Conservation (phyloP, 441 rosid species). For the Theobroma grandiflorum region DNA sequence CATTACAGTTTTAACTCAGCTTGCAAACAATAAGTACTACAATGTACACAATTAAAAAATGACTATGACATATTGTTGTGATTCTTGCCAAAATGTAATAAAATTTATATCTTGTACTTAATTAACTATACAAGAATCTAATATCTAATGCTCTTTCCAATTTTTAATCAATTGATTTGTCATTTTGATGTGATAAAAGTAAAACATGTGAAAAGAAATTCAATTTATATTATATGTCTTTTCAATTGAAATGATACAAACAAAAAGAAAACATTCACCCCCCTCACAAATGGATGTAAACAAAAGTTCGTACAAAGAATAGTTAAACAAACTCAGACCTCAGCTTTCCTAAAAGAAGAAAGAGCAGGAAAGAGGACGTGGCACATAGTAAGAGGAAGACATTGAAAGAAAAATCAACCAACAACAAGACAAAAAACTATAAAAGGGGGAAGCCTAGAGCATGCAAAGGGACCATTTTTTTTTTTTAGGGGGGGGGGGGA, state of each 20-base stretch:
- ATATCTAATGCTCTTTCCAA: too few species aligned
- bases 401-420: background rate
- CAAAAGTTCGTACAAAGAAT: background rate
- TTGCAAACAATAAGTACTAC: too few species aligned
- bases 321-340: background rate
- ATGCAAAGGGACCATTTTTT: slow-evolving; percentile 1
- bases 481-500: background rate
- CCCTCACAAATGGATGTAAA: background rate
- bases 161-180: too few species aligned
- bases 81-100: too few species aligned
- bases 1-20: too few species aligned
- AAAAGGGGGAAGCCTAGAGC: too few species aligned
- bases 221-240: background rate
- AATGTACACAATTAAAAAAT: too few species aligned
- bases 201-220: background rate
- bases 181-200: background rate
- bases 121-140: too few species aligned
- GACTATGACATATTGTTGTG: too few species aligned
- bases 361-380: background rate
- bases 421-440: background rate
- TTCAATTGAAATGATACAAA: slow-evolving; percentile 6
- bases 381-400: background rate
- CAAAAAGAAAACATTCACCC: background rate
- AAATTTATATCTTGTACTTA: too few species aligned
- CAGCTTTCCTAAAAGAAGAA: background rate